Evolutionary conservation across 2,329 filamentous ascomycete genomes (phyloP).

Genomic region (Cladophialophora immunda): DNA sequence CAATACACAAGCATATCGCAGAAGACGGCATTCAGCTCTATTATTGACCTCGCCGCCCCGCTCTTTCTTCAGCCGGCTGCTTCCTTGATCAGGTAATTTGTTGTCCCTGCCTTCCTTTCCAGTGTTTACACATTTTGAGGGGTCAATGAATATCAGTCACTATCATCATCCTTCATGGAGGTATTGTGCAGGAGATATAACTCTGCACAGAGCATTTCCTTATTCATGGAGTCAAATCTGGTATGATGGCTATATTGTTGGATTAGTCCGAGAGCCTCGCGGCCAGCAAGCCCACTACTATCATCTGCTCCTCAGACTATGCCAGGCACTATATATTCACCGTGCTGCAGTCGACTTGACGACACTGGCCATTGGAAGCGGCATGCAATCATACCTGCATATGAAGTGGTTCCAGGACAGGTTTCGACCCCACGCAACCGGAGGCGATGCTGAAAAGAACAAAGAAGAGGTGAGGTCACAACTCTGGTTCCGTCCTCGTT

Average conservation of each 20-base stretch:
- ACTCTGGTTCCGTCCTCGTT: not conserved
- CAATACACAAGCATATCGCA: not conserved
- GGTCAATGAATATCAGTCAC: not conserved
- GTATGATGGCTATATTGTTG: not conserved
- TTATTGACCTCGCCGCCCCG: not conserved
- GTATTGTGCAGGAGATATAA: not conserved
- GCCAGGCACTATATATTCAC: not conserved
- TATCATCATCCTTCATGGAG: not conserved
- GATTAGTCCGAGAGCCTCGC: not conserved
- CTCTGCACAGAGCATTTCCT: not conserved
- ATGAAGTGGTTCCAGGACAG: not conserved
- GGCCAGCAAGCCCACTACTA: not conserved
- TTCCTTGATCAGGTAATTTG: not conserved
- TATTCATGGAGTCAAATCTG: constrained; percentile 1
- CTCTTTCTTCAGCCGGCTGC: not conserved
- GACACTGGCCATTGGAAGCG: not conserved
- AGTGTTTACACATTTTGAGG: not conserved
- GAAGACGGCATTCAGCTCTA: not conserved
- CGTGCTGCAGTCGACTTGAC: not conserved
- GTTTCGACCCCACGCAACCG: not conserved
- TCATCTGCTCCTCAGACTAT: not conserved
- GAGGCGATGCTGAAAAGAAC: not conserved
- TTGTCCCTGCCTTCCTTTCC: constrained; percentile 3
- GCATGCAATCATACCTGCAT: constrained; percentile 4
- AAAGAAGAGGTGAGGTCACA: constrained; percentile 1